phyloP scores from a whole-genome alignment of 164 flowering plant genomes.

The Dillenia turbinata region DNA sequence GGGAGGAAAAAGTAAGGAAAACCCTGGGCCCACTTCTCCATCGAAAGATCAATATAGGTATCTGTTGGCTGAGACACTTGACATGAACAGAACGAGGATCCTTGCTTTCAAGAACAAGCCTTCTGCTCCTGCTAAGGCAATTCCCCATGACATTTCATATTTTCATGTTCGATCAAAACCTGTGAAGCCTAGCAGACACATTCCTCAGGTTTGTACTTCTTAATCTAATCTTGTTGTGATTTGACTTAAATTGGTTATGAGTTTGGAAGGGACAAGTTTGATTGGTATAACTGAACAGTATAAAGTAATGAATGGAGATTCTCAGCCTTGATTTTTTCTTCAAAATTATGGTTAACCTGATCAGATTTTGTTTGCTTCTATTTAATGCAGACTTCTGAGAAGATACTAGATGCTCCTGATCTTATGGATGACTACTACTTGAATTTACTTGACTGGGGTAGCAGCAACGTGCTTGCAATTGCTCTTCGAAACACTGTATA shows the following conservation, averaged over 20 bases:
- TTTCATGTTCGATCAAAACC: constrained; percentile 1
- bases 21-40: constrained; percentile 13
- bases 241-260: not conserved
- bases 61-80: constrained; percentile 13
- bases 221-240: not conserved
- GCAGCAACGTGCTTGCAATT: constrained; percentile 23
- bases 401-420: constrained; percentile 23
- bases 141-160: constrained; percentile 3
- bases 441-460: constrained; percentile 25
- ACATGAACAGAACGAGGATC: constrained; percentile 17
- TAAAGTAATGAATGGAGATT: too few species aligned
- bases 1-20: constrained; percentile 13
- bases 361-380: too few species aligned
- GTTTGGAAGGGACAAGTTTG: too few species aligned
- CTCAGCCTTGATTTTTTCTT: not conserved
- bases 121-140: constrained; percentile 1
- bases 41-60: constrained; percentile 12
- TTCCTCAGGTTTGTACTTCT: not conserved
- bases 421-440: constrained; percentile 21
- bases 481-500: constrained; percentile 24
- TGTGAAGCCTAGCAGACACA: constrained; percentile 3
- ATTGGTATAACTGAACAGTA: too few species aligned
- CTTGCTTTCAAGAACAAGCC: constrained; percentile 25
- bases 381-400: constrained; percentile 9
- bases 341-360: not conserved